Evolutionary conservation across 441 rosid genomes (phyloP).

Genomic region (Brassica hybrid): DNA sequence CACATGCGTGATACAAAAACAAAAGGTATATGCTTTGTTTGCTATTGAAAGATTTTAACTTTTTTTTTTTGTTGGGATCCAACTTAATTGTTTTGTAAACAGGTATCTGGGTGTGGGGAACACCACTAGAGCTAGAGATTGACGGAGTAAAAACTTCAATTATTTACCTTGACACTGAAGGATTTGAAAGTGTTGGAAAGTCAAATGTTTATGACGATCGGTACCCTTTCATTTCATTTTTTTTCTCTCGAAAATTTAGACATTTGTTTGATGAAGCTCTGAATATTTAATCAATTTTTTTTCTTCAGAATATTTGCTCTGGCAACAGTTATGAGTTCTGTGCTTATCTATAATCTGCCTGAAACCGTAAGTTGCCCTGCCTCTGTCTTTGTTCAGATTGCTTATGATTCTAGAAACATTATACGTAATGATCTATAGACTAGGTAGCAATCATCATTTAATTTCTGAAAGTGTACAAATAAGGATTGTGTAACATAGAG

Average conservation of each 20-base stretch:
- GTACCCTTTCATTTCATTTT: no score
- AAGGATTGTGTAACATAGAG: not conserved
- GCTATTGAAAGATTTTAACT: not conserved
- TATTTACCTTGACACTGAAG: constrained; percentile 96
- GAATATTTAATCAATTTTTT: not conserved
- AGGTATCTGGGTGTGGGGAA: constrained; percentile 99
- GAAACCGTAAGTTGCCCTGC: constrained; percentile 76
- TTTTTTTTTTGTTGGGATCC: constrained; percentile 22
- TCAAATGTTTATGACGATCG: constrained; percentile 98
- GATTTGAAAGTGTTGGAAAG: constrained; percentile 99
- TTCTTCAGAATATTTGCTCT: constrained; percentile 89
- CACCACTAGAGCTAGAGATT: constrained; percentile 77
- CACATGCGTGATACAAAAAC: constrained; percentile 99
- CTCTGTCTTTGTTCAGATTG: constrained; percentile 23
- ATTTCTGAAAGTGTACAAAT: constrained; percentile 21
- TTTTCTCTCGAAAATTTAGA: no score
- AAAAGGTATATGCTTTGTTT: constrained; percentile 59
- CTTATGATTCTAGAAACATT: constrained; percentile 12
- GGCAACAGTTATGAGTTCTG: constrained; percentile 97
- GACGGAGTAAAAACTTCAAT: constrained; percentile 86
- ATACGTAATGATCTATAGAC: not conserved
- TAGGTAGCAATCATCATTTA: not conserved
- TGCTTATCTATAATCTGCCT: constrained; percentile 92
- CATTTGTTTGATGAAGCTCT: constrained; percentile 14
- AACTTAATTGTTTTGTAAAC: constrained; percentile 31